A percentile compares a stretch with the other conserved stretches of the same genome.
Evolutionary conservation across 2,329 filamentous ascomycete species (phyloP).

Genomic region (Alternaria brassicae): DNA sequence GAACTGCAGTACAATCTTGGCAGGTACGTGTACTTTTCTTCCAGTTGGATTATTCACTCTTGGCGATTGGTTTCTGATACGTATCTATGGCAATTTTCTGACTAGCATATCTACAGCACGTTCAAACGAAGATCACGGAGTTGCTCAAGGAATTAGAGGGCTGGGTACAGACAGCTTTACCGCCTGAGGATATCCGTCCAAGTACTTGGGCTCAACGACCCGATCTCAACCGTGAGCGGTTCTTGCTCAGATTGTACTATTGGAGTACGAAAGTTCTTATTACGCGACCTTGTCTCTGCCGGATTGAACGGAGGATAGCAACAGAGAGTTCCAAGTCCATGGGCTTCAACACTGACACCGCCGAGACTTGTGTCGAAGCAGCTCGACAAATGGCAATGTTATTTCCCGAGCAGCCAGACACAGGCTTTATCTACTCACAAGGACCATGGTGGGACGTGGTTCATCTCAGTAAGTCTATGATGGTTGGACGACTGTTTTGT

Average conservation of each 20-base stretch:
- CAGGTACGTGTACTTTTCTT: slow-evolving; percentile 23
- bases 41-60: not conserved
- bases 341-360: slow-evolving; percentile 43
- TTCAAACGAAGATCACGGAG: slow-evolving; percentile 42
- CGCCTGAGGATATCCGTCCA: slow-evolving; percentile 12
- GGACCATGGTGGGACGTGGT: slow-evolving; percentile 53
- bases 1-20: slow-evolving; percentile 46
- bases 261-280: slow-evolving; percentile 48
- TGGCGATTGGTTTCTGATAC: not conserved
- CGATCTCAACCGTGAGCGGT: slow-evolving; percentile 19
- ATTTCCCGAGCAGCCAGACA: slow-evolving; percentile 41
- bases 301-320: slow-evolving; percentile 44
- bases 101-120: slow-evolving; percentile 13
- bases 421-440: slow-evolving; percentile 36
- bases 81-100: not conserved
- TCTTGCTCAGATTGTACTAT: slow-evolving; percentile 39
- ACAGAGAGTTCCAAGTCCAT: slow-evolving; percentile 36
- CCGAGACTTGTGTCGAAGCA: slow-evolving; percentile 44
- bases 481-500: rapidly evolving
- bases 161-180: slow-evolving; percentile 39
- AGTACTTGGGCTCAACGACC: slow-evolving; percentile 19
- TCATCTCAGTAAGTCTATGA: slow-evolving; percentile 37
- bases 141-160: slow-evolving; percentile 41
- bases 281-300: slow-evolving; percentile 50
- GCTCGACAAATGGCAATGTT: slow-evolving; percentile 43